A percentile compares a stretch with the other conserved stretches of the same genome.
phyloP scores from a whole-genome alignment of 768 basidiomycete species.

The Strobilomyces echinocephalus region DNA sequence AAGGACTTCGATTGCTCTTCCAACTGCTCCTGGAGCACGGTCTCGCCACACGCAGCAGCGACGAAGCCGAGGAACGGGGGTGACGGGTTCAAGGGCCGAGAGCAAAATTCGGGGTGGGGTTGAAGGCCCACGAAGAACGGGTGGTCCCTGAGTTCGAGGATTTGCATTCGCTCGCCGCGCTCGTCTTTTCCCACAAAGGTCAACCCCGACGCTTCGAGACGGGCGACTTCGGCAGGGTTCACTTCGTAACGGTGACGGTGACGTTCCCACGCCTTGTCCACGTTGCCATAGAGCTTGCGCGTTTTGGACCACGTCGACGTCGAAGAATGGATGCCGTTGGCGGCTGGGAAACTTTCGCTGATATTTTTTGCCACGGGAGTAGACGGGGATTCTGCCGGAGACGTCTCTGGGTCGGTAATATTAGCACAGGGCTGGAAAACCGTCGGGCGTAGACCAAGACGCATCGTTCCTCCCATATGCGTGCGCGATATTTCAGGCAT shows the following conservation, averaged over 20 bases:
- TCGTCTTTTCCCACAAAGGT: conserved; percentile 87
- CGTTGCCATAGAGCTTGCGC: conserved; percentile 79
- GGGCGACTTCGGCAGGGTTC: conserved; percentile 80
- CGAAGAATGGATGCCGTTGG: conserved; percentile 16
- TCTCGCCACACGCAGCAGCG: conserved; percentile 61
- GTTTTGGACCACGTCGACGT: conserved; percentile 68
- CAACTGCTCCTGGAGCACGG: conserved; percentile 67
- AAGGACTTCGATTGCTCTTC: conserved; percentile 56
- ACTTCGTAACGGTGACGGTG: conserved; percentile 97
- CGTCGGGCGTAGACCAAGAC: conserved; percentile 95
- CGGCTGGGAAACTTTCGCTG: neutral
- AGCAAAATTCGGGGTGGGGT: conserved; percentile 98
- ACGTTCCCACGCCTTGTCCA: conserved; percentile 85
- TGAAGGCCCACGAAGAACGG: conserved; percentile 93
- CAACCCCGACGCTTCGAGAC: conserved; percentile 68
- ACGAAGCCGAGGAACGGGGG: conserved; percentile 97
- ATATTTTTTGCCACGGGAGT: conserved; percentile 6
- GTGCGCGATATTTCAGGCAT: conserved; percentile 99
- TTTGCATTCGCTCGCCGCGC: conserved; percentile 95
- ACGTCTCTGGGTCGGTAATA: conserved; percentile 8
- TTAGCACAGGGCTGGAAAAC: conserved; percentile 59
- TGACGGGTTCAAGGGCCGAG: conserved; percentile 94
- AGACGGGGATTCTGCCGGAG: conserved; percentile 10
- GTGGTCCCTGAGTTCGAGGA: conserved; percentile 86
- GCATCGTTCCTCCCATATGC: conserved; percentile 99